These are phyloP conservation scores for Tolypocladium inflatum DNA, from an alignment of 2,329 filamentous ascomycete genomes.

Conservation along the genomic window DNA sequence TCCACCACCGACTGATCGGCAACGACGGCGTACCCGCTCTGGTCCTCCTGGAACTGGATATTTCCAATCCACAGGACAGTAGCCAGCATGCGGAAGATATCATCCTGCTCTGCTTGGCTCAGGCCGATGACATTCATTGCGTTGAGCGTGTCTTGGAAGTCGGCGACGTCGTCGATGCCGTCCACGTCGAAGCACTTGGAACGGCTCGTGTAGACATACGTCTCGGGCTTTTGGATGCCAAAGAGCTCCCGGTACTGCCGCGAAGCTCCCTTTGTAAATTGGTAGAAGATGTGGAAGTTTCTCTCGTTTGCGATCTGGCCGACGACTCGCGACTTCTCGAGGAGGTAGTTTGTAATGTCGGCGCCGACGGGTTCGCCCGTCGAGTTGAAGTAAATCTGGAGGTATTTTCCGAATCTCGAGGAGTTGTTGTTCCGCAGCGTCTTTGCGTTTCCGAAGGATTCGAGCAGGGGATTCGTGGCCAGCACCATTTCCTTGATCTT, in stretches of 20 bases:
- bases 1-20: constrained; percentile 85
- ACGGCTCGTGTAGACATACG: constrained; percentile 86
- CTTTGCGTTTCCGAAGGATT: constrained; percentile 98
- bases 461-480: constrained; percentile 91
- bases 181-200: constrained; percentile 93
- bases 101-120: constrained; percentile 79
- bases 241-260: constrained; percentile 77
- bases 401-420: constrained; percentile 94
- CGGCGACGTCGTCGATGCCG: constrained; percentile 83
- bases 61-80: constrained; percentile 93
- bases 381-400: constrained; percentile 91
- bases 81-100: constrained; percentile 92
- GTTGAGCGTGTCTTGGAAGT: constrained; percentile 82
- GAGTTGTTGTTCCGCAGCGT: constrained; percentile 98
- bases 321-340: constrained; percentile 92
- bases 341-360: constrained; percentile 94
- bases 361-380: constrained; percentile 90
- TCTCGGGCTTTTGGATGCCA: constrained; percentile 83
- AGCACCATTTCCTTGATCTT: constrained; percentile 99
- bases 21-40: constrained; percentile 79
- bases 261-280: constrained; percentile 94
- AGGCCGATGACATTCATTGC: constrained; percentile 95
- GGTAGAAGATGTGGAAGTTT: constrained; percentile 99
- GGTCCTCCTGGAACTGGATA: constrained; percentile 81
- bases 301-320: constrained; percentile 92